Evolutionary conservation across 345 rosid genomes (phyloP).

Genomic region (Camelina hispida): DNA sequence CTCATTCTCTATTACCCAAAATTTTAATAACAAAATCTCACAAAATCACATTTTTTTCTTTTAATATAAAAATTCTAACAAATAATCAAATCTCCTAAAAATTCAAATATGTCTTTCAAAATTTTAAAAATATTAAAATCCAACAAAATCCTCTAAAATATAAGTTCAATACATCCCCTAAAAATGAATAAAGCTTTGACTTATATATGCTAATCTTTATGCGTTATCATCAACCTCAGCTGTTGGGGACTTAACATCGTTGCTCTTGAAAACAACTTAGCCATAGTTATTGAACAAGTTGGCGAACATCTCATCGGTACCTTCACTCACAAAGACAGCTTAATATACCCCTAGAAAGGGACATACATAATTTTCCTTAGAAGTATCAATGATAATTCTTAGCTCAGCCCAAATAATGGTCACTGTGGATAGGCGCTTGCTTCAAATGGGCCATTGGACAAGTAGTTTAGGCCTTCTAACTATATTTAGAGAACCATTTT

Average conservation of each 20-base stretch:
- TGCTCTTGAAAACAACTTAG: slow-evolving; percentile 68
- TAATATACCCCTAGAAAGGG: too few relatives aligned
- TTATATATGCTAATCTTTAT: slow-evolving; percentile 89
- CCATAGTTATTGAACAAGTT: slow-evolving; percentile 79
- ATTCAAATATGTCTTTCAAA: too few relatives aligned
- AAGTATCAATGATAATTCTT: slow-evolving; percentile 13
- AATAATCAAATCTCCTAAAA: too few relatives aligned
- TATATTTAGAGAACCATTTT: slow-evolving; percentile 8
- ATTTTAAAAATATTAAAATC: too few relatives aligned
- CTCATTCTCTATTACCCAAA: too few relatives aligned
- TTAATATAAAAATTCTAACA: too few relatives aligned
- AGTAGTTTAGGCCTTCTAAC: slow-evolving; percentile 31
- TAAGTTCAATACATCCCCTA: too few relatives aligned
- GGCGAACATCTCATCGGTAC: slow-evolving; percentile 72
- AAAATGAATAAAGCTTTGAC: slow-evolving; percentile 7
- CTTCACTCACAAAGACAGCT: slow-evolving; percentile 53
- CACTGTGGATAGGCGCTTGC: slow-evolving; percentile 1
- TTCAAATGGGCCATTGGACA: slow-evolving; percentile 35
- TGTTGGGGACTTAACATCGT: slow-evolving; percentile 61
- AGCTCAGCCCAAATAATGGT: slow-evolving; percentile 37
- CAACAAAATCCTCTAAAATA: too few relatives aligned
- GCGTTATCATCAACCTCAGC: slow-evolving; percentile 92
- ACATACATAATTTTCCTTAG: background rate
- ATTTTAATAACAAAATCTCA: too few relatives aligned
- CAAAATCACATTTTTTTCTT: too few relatives aligned